Conservation (phyloP, 2,329 filamentous ascomycete genomes). For the Gnomoniopsis sp. region DNA sequence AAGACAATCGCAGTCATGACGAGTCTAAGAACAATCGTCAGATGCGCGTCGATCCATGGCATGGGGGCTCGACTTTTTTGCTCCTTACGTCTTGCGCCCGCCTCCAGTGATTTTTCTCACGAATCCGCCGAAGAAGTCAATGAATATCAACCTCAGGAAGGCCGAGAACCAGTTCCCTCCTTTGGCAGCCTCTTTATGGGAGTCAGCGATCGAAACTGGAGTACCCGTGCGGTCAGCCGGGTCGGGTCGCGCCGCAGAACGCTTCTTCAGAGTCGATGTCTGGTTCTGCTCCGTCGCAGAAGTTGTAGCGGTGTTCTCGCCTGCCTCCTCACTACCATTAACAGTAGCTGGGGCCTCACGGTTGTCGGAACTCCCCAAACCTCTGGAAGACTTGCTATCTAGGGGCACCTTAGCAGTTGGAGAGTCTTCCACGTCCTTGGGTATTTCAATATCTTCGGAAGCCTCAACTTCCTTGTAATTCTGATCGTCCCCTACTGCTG, state of each 20-base stretch:
- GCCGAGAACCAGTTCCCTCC: slow-evolving; percentile 19
- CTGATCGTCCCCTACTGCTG: neutral
- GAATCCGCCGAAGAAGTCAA: slow-evolving; percentile 19
- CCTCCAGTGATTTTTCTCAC: slow-evolving; percentile 15
- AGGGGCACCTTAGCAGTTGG: neutral
- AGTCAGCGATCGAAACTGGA: slow-evolving; percentile 9
- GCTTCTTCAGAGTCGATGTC: slow-evolving; percentile 14
- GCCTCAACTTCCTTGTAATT: neutral
- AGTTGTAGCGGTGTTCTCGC: slow-evolving; percentile 6
- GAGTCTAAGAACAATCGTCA: slow-evolving; percentile 19
- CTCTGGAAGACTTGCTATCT: neutral
- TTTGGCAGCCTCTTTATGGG: slow-evolving; percentile 16
- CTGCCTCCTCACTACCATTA: neutral
- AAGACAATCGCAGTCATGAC: slow-evolving; percentile 15
- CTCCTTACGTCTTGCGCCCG: slow-evolving; percentile 18
- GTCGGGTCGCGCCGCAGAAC: slow-evolving; percentile 2
- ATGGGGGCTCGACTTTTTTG: slow-evolving; percentile 7
- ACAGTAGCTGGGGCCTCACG: neutral
- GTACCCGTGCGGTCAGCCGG: slow-evolving; percentile 12
- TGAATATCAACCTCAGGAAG: slow-evolving; percentile 19
- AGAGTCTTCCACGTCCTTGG: neutral
- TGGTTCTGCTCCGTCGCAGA: slow-evolving; percentile 11
- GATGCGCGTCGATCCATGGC: slow-evolving; percentile 5
- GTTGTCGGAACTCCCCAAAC: neutral
- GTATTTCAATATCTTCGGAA: neutral